Percentiles rank a stretch among this genome's conserved stretches.
Conservation (phyloP, 2,329 filamentous ascomycete species). For the Pyrenochaeta sp. region DNA sequence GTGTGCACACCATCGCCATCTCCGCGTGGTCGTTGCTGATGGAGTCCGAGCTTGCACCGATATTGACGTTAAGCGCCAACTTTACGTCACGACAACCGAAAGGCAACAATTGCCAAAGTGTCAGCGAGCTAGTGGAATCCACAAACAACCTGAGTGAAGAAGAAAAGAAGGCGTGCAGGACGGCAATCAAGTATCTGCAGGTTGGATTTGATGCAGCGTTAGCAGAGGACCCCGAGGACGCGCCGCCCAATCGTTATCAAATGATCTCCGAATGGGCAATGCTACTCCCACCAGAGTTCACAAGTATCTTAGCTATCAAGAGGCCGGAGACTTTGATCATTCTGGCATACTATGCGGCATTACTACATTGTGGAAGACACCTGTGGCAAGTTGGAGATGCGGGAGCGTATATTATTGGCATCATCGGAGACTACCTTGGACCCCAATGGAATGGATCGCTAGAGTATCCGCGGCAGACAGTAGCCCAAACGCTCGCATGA, state of each 20-base stretch:
- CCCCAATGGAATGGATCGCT: conserved; percentile 15
- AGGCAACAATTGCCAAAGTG: conserved; percentile 31
- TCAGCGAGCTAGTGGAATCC: conserved; percentile 28
- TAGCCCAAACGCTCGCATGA: not conserved
- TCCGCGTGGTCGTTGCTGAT: conserved; percentile 37
- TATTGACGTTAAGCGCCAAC: conserved; percentile 25
- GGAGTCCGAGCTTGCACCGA: conserved; percentile 36
- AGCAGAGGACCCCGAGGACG: conserved; percentile 1
- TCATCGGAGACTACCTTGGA: conserved; percentile 63
- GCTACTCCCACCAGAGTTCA: conserved; percentile 47
- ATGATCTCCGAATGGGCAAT: conserved; percentile 51
- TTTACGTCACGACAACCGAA: conserved; percentile 26
- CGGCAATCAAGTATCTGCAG: conserved; percentile 34
- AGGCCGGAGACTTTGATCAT: conserved; percentile 58
- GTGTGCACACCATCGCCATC: conserved; percentile 24
- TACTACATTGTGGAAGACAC: conserved; percentile 51
- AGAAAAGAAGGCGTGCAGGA: conserved; percentile 34
- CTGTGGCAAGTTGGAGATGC: conserved; percentile 33
- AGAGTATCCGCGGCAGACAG: conserved; percentile 5
- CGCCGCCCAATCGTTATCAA: conserved; percentile 16
- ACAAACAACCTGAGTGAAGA: conserved; percentile 16
- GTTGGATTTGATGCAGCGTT: conserved; percentile 30
- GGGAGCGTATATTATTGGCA: conserved; percentile 23
- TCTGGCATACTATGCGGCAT: conserved; percentile 60
- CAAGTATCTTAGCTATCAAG: conserved; percentile 46